Conservation (phyloP, 1,284 basidiomycete species). For the Microbotryomycetes sp. region DNA sequence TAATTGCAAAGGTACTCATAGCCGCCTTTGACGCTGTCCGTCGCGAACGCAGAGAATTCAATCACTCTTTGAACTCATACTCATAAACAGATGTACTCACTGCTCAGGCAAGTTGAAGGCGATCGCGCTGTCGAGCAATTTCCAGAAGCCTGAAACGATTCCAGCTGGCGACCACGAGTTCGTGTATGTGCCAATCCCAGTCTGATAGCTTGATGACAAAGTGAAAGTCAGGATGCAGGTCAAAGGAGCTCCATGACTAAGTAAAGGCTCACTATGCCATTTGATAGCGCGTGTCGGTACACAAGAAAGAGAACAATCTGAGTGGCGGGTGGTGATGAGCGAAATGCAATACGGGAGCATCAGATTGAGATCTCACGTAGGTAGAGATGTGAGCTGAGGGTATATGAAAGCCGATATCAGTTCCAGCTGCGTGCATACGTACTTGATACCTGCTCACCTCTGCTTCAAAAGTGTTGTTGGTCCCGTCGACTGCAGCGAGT, state of each 20-base stretch:
- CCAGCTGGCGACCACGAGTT: conserved; percentile 9
- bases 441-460: conserved; percentile 41
- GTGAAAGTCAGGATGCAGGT: conserved; percentile 5
- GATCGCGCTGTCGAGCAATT: not conserved
- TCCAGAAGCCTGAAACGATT: conserved; percentile 1
- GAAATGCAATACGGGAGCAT: conserved; percentile 18
- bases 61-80: conserved; percentile 28
- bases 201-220: not conserved
- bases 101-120: conserved; percentile 13
- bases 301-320: not conserved
- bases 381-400: conserved; percentile 6
- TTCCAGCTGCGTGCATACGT: conserved; percentile 44
- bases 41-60: no score
- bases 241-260: not conserved
- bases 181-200: conserved; percentile 3
- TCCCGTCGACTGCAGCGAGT: conserved; percentile 32
- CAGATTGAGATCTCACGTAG: not conserved
- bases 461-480: conserved; percentile 19
- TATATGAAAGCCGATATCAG: conserved; percentile 11
- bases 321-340: not conserved
- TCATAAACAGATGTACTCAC: not conserved
- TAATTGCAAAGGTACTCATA: not conserved
- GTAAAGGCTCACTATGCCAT: conserved; percentile 14
- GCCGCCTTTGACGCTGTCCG: conserved; percentile 35
- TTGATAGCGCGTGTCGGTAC: conserved; percentile 3